phyloP scores from a whole-genome alignment of 345 rosid genomes.

The Boechera divaricarpa region DNA sequence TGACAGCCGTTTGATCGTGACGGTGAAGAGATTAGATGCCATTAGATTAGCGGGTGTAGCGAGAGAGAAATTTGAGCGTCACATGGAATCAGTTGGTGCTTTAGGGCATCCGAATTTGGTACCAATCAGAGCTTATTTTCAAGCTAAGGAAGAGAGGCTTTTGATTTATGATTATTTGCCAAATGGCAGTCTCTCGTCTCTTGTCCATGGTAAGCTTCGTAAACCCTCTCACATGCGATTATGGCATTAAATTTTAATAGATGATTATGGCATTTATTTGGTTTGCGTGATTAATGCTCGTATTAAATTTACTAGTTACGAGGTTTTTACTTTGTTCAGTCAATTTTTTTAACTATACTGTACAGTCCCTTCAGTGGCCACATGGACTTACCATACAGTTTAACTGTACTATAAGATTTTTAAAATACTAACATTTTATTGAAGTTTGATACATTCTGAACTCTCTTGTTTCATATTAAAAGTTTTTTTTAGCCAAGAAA shows the following conservation, averaged over 20 bases:
- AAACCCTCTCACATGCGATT: not conserved
- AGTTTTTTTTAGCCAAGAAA: too few relatives aligned
- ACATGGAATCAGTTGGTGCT: slow-evolving; percentile 97
- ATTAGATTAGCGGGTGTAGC: slow-evolving; percentile 60
- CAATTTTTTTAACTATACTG: not conserved
- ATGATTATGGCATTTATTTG: slow-evolving; percentile 28
- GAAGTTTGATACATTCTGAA: too few relatives aligned
- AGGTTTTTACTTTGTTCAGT: slow-evolving; percentile 24
- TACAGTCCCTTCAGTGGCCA: not conserved
- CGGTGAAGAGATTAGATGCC: slow-evolving; percentile 83
- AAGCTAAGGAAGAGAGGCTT: slow-evolving; percentile 82
- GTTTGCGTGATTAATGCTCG: slow-evolving; percentile 6
- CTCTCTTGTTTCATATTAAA: too few relatives aligned
- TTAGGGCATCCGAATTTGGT: slow-evolving; percentile 92
- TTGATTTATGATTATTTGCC: slow-evolving; percentile 87
- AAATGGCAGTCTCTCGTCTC: slow-evolving; percentile 88
- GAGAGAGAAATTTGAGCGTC: slow-evolving; percentile 69
- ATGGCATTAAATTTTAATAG: not conserved
- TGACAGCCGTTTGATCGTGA: slow-evolving; percentile 75
- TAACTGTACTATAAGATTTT: too few relatives aligned
- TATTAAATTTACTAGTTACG: slow-evolving; percentile 30
- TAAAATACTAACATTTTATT: too few relatives aligned
- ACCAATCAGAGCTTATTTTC: slow-evolving; percentile 84
- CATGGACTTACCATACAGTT: not conserved
- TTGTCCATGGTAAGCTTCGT: slow-evolving; percentile 70